Percentiles rank a stretch among this genome's conserved stretches.
These are phyloP conservation scores for Russula ochroleuca DNA, from an alignment of 768 basidiomycete species.

Conservation along the genomic window DNA sequence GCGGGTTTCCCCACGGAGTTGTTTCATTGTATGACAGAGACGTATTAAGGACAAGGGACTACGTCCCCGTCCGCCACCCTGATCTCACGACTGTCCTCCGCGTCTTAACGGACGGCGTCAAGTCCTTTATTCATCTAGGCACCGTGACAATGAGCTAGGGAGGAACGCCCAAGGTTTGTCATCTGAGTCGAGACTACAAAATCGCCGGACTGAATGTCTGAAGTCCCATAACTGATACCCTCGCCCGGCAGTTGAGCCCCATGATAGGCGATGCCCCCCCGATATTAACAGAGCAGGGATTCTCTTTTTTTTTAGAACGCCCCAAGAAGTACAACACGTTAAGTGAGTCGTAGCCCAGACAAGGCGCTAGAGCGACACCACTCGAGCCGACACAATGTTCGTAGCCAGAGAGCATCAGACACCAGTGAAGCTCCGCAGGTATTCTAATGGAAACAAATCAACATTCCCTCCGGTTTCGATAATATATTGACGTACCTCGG, in stretches of 20 bases:
- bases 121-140: background rate
- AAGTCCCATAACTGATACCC: background rate
- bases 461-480: background rate
- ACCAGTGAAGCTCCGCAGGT: slow-evolving; percentile 33
- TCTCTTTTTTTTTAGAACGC: background rate
- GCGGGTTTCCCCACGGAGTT: background rate
- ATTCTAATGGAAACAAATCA: slow-evolving; percentile 28
- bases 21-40: background rate
- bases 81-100: background rate
- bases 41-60: background rate
- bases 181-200: background rate
- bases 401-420: slow-evolving; percentile 12
- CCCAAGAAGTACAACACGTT: background rate
- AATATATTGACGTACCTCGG: slow-evolving; percentile 47
- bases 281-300: background rate
- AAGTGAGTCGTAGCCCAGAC: background rate
- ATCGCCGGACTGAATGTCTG: background rate
- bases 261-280: background rate
- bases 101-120: background rate
- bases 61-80: no score
- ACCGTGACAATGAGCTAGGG: background rate
- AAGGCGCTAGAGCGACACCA: background rate
- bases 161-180: background rate
- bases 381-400: background rate
- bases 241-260: background rate